Evolutionary conservation across 2,329 filamentous ascomycete genomes (phyloP).

Genomic region (Cladosporium sp.): DNA sequence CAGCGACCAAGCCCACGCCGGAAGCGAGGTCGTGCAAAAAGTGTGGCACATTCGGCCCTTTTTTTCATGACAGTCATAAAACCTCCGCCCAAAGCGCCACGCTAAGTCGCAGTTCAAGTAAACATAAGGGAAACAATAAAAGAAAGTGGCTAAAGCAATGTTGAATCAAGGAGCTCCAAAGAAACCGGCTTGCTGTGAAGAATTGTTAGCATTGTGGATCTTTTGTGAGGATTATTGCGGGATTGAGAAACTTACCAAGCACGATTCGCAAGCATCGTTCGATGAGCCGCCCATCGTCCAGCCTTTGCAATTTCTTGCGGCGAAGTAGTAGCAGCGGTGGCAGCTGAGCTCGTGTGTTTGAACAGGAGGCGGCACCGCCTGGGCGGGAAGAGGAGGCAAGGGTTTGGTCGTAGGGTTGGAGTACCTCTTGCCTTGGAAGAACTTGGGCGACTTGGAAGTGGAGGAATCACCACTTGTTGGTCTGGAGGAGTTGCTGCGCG

Average conservation of each 20-base stretch:
- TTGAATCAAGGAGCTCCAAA: slow-evolving; percentile 21
- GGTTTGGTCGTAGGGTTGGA: slow-evolving; percentile 12
- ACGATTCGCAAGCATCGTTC: slow-evolving; percentile 32
- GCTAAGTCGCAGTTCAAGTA: not conserved
- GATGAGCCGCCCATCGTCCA: slow-evolving; percentile 31
- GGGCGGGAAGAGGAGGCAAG: slow-evolving; percentile 15
- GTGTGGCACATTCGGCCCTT: not conserved
- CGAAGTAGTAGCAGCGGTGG: slow-evolving; percentile 34
- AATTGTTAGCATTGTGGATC: slow-evolving; percentile 10
- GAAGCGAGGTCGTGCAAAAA: not conserved
- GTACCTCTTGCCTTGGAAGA: slow-evolving; percentile 5
- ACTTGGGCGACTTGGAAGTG: slow-evolving; percentile 3
- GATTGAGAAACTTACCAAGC: slow-evolving; percentile 20
- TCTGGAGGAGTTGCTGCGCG: slow-evolving; percentile 6
- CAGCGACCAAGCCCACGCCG: not conserved
- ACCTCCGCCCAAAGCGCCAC: slow-evolving; percentile 2
- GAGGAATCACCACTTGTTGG: slow-evolving; percentile 1
- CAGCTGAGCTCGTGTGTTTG: slow-evolving; percentile 27
- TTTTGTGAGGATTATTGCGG: not conserved
- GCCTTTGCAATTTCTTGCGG: slow-evolving; percentile 33
- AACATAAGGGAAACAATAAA: not conserved
- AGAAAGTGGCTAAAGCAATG: too few species aligned
- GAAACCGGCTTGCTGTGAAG: slow-evolving; percentile 28
- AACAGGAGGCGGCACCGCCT: slow-evolving; percentile 8
- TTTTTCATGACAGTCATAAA: not conserved